Percentiles rank a stretch among this genome's conserved stretches.
phyloP scores from a whole-genome alignment of 805 yeast genomes.

The Pichia heedii region DNA sequence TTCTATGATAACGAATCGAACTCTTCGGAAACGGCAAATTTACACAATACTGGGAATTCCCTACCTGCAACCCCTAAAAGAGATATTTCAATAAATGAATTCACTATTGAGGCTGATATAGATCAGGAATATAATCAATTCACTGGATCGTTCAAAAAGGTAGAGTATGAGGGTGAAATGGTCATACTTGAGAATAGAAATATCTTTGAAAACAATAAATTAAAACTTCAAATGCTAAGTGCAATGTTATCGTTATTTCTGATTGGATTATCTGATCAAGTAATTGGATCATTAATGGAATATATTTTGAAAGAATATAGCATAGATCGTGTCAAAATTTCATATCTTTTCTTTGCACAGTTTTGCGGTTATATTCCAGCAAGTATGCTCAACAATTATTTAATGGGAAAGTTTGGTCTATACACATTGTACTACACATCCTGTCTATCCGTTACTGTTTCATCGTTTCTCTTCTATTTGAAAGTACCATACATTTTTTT shows the following conservation, averaged over 20 bases:
- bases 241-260: constrained; percentile 34
- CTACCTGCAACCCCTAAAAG: too few relatives aligned
- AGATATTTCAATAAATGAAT: too few relatives aligned
- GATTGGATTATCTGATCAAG: constrained; percentile 52
- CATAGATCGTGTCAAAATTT: constrained; percentile 39
- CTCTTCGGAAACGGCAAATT: too few relatives aligned
- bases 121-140: not conserved
- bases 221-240: constrained; percentile 36
- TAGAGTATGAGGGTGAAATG: constrained; percentile 15
- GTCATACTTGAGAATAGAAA: constrained; percentile 32
- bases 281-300: constrained; percentile 53
- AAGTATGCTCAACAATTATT: constrained; percentile 38
- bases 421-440: constrained; percentile 33
- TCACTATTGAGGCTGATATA: not conserved
- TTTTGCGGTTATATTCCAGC: constrained; percentile 47
- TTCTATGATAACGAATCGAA: too few relatives aligned
- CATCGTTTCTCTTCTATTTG: constrained; percentile 26
- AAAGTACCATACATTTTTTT: constrained; percentile 36
- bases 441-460: constrained; percentile 5
- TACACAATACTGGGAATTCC: too few relatives aligned
- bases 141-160: not conserved
- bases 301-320: constrained; percentile 37
- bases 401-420: constrained; percentile 39
- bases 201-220: constrained; percentile 28
- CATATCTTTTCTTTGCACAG: constrained; percentile 43